These are phyloP conservation scores for Xylaria sp. DNA, from an alignment of 2,329 filamentous ascomycete genomes.

Conservation along the genomic window DNA sequence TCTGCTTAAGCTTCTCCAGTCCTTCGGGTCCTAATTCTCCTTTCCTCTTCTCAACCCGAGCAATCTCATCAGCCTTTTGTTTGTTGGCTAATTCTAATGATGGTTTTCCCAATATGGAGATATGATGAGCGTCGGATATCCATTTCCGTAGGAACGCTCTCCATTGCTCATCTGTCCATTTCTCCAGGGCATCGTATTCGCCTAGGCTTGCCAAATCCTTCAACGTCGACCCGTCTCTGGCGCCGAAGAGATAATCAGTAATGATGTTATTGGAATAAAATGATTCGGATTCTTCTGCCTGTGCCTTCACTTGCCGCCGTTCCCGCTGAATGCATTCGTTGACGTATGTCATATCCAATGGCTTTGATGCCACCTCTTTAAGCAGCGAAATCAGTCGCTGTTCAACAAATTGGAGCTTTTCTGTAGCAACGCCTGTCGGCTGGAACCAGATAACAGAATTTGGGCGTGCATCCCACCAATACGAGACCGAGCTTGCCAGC, in stretches of 20 bases:
- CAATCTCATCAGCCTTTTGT: constrained; percentile 83
- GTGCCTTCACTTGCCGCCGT: constrained; percentile 82
- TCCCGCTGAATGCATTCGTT: constrained; percentile 86
- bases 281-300: constrained; percentile 81
- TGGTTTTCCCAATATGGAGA: constrained; percentile 89
- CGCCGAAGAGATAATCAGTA: constrained; percentile 90
- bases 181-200: constrained; percentile 75
- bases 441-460: constrained; percentile 87
- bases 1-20: constrained; percentile 76
- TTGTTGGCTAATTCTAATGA: constrained; percentile 82
- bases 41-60: constrained; percentile 81
- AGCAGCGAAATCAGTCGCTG: constrained; percentile 86
- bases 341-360: constrained; percentile 90
- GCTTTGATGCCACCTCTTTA: constrained; percentile 80
- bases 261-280: constrained; percentile 90
- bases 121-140: constrained; percentile 85
- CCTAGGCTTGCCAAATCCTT: constrained; percentile 65
- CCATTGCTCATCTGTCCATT: constrained; percentile 89
- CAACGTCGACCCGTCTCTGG: constrained; percentile 82
- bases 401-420: constrained; percentile 85
- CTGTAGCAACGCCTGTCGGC: constrained; percentile 86
- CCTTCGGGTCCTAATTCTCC: constrained; percentile 84
- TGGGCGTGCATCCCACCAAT: constrained; percentile 81
- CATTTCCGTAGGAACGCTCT: constrained; percentile 82
- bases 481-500: constrained; percentile 85